Evolutionary conservation across 2,329 filamentous ascomycete genomes (phyloP), one percentile per base, ranked within the genome.

Genomic region (Aschersonia sp.): DNA sequence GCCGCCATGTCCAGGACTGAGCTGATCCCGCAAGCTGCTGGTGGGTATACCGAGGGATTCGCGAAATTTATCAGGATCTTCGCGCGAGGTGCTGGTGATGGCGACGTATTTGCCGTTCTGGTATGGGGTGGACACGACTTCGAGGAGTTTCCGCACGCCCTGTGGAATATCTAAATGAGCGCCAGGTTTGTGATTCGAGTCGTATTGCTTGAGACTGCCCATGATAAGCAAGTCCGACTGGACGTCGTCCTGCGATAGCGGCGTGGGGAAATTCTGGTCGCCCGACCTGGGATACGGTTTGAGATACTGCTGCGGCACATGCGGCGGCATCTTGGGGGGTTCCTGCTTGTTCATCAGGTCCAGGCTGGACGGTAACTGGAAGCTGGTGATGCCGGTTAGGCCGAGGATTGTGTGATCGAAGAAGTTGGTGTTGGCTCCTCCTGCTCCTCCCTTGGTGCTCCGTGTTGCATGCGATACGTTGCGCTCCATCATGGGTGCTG

Each of bases 401-500:
- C 78, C 79, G 9, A 78, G 65, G 40, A 77, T 65, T 55, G 72
- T 75, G 57, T 77, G 74, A 52, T 80, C 77, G 38, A 73, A 57
- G 51, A 77, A 76, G 55, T 77, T 78, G 6, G 40, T 10, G 40
- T 28, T 28, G 47, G 73, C 70, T 51, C 69, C 68, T 10, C 31
- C 30, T 47, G 70, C 65, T 30, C 64, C 66, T n/a, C 68, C 76
- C 30, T 78, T 71, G 28, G 75, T 81, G 61, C 78, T 82, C 43
- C 79, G 69, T 20, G 80, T 83, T 9, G 76, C 75, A 51, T 83
- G 78, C 7, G 79, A 82, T 9, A 75, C 71, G 51, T 78, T 76
- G 35, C 78, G 72, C 59, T 82, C 79, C 78, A 82, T 82, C 47
- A 66, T 66, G 10, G 71, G 70, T 1, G 75, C 77, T 4, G 73